Evolutionary conservation across 129 eudicot species (phyloP), one percentile per base, ranked within the genome.

Genomic region (Smallanthus sonchifolius): DNA sequence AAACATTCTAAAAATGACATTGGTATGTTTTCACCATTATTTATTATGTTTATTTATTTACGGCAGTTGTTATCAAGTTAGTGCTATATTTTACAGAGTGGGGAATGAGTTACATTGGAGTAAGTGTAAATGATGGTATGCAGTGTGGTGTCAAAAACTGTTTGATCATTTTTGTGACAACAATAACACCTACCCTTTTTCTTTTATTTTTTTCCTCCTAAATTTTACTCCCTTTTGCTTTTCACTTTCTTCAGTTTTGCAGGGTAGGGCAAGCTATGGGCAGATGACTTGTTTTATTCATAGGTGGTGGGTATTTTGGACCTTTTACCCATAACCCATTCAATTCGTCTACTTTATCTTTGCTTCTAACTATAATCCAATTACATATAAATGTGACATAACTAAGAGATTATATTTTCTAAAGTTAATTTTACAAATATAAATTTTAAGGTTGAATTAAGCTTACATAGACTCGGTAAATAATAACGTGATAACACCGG

Each of bases 151-250:
- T 72, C 78, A 72, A 79, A 32, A 79, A 64, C 78, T 72, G 82
- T 79, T 72, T 72, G 82, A 79, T 79, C 82, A 72, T 64, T 63
- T 79, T 79, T 79, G 82, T 72, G 82, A 79, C 78, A 79, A 72
- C 82, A 79, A 52, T 72, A 79, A 79, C 78, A 72, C 78, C 82
- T 40, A 51, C 73, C 14, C n/a, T 65, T 79, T 72, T 60, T 45
- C 11, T 47, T 38, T 76, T 13, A 32, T 7, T 38, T 48, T 48
- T 39, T 77, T 24, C 37, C 19, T n/a, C 11, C 40, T 32, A 13
- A 40, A 28, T 44, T 61, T 61, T 74, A 34, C 73, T 40, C 52
- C 60, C 48, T 67, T 70, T 62, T 54, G 65, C 52, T 78, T 71
- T 78, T 78, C 56, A 71, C 77, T 51, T 64, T 78, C 67, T 72